phyloP scores from a whole-genome alignment of 2,329 filamentous ascomycete genomes.

The Huntiella moniliformis region DNA sequence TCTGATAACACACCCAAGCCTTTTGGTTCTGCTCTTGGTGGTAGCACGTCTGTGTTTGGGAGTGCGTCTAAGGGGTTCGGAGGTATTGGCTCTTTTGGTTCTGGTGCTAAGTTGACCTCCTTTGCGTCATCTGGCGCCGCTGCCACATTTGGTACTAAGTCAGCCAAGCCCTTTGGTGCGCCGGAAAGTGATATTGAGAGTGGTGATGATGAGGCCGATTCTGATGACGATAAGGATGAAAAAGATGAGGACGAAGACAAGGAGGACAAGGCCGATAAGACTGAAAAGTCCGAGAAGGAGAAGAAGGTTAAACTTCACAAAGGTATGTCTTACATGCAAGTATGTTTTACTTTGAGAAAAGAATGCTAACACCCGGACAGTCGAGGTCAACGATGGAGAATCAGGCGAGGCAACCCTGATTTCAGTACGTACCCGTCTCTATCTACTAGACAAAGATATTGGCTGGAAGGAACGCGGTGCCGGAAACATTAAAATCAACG shows the following conservation, averaged over 20 bases:
- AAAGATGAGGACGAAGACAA: conserved; percentile 35
- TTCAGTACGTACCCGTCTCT: conserved; percentile 66
- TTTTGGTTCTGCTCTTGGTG: conserved; percentile 29
- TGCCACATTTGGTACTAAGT: conserved; percentile 29
- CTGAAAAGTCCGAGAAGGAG: conserved; percentile 16
- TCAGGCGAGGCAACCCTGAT: conserved; percentile 61
- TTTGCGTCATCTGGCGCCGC: conserved; percentile 46
- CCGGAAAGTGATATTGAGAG: conserved; percentile 46
- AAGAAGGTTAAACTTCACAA: conserved; percentile 50
- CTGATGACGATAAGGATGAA: conserved; percentile 25
- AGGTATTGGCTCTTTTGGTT: conserved; percentile 25
- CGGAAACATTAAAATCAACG: conserved; percentile 72
- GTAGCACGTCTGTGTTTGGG: conserved; percentile 24
- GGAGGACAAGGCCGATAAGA: conserved; percentile 17
- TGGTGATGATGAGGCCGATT: conserved; percentile 22
- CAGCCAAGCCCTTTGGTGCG: conserved; percentile 58
- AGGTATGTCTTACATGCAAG: conserved; percentile 31
- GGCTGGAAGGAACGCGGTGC: conserved; percentile 82
- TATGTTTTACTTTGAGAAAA: background rate
- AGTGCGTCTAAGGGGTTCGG: conserved; percentile 38
- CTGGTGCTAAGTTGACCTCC: conserved; percentile 17
- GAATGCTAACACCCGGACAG: conserved; percentile 21
- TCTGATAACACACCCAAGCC: conserved; percentile 19
- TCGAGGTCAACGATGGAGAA: conserved; percentile 67
- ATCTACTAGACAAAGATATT: conserved; percentile 50